A percentile compares a stretch with the other conserved stretches of the same genome.
These are phyloP conservation scores for Penicillium sclerotigenum DNA, from an alignment of 2,329 filamentous ascomycete species.

Conservation along the genomic window DNA sequence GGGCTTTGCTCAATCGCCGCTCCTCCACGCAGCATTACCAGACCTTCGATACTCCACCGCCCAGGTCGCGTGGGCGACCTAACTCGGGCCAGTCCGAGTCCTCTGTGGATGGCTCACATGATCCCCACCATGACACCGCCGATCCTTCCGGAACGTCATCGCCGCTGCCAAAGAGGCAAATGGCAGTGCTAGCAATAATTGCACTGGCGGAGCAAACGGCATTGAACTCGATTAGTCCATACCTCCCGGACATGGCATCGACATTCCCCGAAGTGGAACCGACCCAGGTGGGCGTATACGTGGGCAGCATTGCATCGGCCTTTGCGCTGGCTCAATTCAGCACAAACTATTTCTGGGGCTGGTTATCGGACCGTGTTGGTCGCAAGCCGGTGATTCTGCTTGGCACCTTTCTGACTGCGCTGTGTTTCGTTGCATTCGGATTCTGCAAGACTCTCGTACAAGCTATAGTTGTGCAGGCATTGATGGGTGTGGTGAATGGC, in stretches of 20 bases:
- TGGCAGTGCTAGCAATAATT: constrained; percentile 80
- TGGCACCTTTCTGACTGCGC: constrained; percentile 77
- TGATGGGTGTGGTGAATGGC: constrained; percentile 92
- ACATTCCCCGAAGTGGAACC: constrained; percentile 76
- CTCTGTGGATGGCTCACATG: constrained; percentile 33
- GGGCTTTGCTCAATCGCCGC: constrained; percentile 35
- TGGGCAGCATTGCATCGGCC: constrained; percentile 82
- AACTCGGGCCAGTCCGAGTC: constrained; percentile 43
- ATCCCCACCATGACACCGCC: constrained; percentile 26
- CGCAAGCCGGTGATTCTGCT: constrained; percentile 77
- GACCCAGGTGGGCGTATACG: constrained; percentile 75
- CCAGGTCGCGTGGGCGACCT: constrained; percentile 46
- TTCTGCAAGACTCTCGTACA: constrained; percentile 82
- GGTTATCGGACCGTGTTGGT: constrained; percentile 73
- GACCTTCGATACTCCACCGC: constrained; percentile 48
- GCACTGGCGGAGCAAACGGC: constrained; percentile 93
- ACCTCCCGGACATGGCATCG: constrained; percentile 87
- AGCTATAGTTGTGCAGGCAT: constrained; percentile 75
- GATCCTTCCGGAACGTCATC: constrained; percentile 46
- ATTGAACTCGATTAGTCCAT: constrained; percentile 92
- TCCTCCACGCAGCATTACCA: constrained; percentile 48
- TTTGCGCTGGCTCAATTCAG: constrained; percentile 91
- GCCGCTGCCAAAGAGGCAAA: constrained; percentile 77
- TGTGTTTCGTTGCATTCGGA: constrained; percentile 81
- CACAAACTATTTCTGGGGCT: constrained; percentile 91